Conservation (phyloP, 495 filamentous ascomycete species). For the Darksidea phi region DNA sequence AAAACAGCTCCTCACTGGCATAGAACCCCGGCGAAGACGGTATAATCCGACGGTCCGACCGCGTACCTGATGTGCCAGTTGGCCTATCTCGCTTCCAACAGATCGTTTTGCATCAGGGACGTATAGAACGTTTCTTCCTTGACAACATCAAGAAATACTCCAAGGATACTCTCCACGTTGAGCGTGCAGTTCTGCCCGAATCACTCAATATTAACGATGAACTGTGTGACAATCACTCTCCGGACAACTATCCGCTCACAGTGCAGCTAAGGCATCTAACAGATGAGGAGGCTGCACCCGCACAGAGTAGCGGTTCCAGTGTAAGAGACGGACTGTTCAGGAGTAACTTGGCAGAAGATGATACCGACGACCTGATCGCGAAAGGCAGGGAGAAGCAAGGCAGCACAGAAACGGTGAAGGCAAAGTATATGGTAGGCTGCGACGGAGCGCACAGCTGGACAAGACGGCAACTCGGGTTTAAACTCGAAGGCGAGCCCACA, state of each 20-base stretch:
- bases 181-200: slow-evolving; percentile 38
- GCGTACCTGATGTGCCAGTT: slow-evolving; percentile 53
- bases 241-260: slow-evolving; percentile 51
- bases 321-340: slow-evolving; percentile 50
- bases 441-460: slow-evolving; percentile 54
- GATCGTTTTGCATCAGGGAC: slow-evolving; percentile 43
- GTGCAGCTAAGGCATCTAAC: slow-evolving; percentile 35
- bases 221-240: slow-evolving; percentile 46
- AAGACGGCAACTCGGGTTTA: slow-evolving; percentile 57
- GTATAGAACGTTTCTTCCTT: slow-evolving; percentile 44
- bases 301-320: slow-evolving; percentile 41
- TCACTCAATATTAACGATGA: slow-evolving; percentile 43
- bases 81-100: slow-evolving; percentile 49
- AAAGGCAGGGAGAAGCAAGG: slow-evolving; percentile 41
- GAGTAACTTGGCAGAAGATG: slow-evolving; percentile 54
- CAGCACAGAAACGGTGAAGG: slow-evolving; percentile 48
- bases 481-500: slow-evolving; percentile 61
- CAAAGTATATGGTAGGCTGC: slow-evolving; percentile 67
- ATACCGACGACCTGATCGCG: slow-evolving; percentile 54
- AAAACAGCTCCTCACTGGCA: not conserved
- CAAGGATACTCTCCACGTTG: slow-evolving; percentile 30
- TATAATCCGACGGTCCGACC: slow-evolving; percentile 53
- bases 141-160: slow-evolving; percentile 40
- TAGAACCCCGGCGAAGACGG: slow-evolving; percentile 50
- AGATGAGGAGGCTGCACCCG: slow-evolving; percentile 41